phyloP scores from a whole-genome alignment of 2,329 filamentous ascomycete genomes.

The Reticulascus tulasneorum region DNA sequence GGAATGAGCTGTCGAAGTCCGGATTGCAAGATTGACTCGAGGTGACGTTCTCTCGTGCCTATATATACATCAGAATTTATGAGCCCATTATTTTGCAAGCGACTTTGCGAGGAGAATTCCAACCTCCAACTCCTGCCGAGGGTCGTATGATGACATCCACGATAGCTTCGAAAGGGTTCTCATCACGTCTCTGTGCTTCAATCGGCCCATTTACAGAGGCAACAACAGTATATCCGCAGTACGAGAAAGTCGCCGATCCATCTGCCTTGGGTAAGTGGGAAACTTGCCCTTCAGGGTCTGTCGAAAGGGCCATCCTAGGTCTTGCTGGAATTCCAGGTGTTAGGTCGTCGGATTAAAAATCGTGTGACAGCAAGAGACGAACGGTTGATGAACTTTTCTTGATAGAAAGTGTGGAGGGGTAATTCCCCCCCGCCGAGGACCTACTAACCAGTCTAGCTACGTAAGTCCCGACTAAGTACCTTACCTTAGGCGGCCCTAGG shows the following conservation, averaged over 20 bases:
- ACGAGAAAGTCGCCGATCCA: slow-evolving; percentile 74
- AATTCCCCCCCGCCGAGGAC: too few species aligned
- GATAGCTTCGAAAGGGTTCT: slow-evolving; percentile 85
- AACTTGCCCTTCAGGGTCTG: slow-evolving; percentile 48
- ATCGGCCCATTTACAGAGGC: slow-evolving; percentile 89
- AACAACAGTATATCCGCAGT: slow-evolving; percentile 74
- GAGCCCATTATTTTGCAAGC: slow-evolving; percentile 7
- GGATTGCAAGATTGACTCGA: slow-evolving; percentile 71
- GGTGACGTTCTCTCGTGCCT: slow-evolving; percentile 74
- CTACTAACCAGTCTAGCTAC: too few species aligned
- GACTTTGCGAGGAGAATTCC: slow-evolving; percentile 19
- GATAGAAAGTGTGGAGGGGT: too few species aligned
- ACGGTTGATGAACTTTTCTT: too few species aligned
- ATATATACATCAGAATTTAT: slow-evolving; percentile 22
- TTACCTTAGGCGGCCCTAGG: too few species aligned
- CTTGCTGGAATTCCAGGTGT: too few species aligned
- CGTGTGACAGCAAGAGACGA: too few species aligned
- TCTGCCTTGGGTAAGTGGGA: slow-evolving; percentile 67
- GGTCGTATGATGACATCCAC: slow-evolving; percentile 89
- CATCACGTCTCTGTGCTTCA: slow-evolving; percentile 83
- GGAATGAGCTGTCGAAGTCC: slow-evolving; percentile 72
- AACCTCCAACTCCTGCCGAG: slow-evolving; percentile 76
- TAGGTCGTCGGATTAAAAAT: too few species aligned
- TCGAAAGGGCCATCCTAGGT: slow-evolving; percentile 11
- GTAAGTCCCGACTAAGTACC: too few species aligned